Base-by-base conservation (phyloP, 495 filamentous ascomycete species). In the Lepraria neglecta region DNA sequence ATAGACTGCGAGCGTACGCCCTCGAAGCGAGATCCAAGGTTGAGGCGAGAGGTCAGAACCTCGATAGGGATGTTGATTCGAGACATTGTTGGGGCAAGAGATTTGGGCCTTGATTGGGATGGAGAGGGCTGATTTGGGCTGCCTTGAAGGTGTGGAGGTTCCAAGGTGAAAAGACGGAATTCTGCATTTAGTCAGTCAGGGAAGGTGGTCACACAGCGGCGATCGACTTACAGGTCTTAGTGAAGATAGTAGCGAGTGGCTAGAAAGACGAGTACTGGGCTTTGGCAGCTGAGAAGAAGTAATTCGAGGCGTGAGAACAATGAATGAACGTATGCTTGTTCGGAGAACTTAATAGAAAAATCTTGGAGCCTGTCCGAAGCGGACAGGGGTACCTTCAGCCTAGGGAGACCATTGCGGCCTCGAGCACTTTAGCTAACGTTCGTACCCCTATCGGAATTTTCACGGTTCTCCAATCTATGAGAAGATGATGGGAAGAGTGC, bases 11-110 rank as follows among this genome's bases (percentile, higher is more conserved):
- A 83, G 73, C 89, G 82, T 62, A 96, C 76, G 72, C 84, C 87
- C 69, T 86, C 82, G 78, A 95, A 90, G 64, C 86, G 86, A 56
- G 82, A 81, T 65, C 81, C 79, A 65, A 98, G 82, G 73, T 90
- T 90, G 67, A 94, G 80, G 60, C 92, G 87, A 70, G 92, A 95
- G 70, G 94, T 95, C 72, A 98, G 77, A 64, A 86, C 82, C 70
- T 96, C 91, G 64, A 97, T 78, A 38, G 94, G 94, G 65, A 98
- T 91, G 77, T 87, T 87, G 66, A 97, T 88, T 64, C 89, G 82
- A 51, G 89, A 82, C 95, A 97, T 97, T 70, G 62, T 28, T 53
- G 31, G 50, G 30, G 30, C 46, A 11, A n/a, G 42, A 38, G 15
- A 12, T 15, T 17, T 30, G 31, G 35, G 47, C 15, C 31, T 40